Base-by-base conservation (phyloP, 2,329 filamentous ascomycete genomes). In the Teratosphaeria viscida region DNA sequence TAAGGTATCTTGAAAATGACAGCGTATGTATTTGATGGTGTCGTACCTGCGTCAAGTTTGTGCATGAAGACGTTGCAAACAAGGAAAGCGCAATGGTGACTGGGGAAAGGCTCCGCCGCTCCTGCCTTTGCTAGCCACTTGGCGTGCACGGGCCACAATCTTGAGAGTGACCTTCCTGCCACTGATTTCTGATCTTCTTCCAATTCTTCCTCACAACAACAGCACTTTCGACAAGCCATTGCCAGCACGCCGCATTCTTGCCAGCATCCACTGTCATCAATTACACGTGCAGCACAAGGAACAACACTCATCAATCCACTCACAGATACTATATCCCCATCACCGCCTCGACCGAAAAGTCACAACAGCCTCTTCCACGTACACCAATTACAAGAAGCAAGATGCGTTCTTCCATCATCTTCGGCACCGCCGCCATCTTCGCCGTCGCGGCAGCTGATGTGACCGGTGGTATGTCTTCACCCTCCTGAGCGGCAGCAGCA, bases 341-440 rank as follows among this genome's bases (percentile, higher is more conserved):
- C 19, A 49, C 43, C 16, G 43, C 16, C 43, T 16, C 43, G 43
- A 49, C 43, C n/a, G 19, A n/a, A n/a, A 49, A 49, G 43, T 49
- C 43, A 19, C 11, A 49, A 49, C n/a, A 49, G n/a, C 43, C 23
- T 49, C 43, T 49, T 49, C 43, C 43, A 19, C 43, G 5, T n/a
- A 19, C 53, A 32, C 52, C 52, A 14, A n/a, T 19, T 7, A 32
- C 53, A 16, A 54, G 26, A 54, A 32, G 27, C 58, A 67, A 67
- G 32, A 69, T 69, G 67, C 65, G 63, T 63, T 64, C 64, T 53
- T 57, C 56, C n/a, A n/a, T 62, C 62, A 60, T 67, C 49, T 27
- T 66, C 61, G 63, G 67, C 62, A 61, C 63, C 55, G 59, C 62
- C 60, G 66, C 63, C 52, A 63, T 70, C 60, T 60, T 67, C 60